Percentiles rank a stretch among this genome's conserved stretches.
These are phyloP conservation scores for Sorghum bicolor DNA, from an alignment of 176 grass and related monocot species.

Conservation along the genomic window DNA sequence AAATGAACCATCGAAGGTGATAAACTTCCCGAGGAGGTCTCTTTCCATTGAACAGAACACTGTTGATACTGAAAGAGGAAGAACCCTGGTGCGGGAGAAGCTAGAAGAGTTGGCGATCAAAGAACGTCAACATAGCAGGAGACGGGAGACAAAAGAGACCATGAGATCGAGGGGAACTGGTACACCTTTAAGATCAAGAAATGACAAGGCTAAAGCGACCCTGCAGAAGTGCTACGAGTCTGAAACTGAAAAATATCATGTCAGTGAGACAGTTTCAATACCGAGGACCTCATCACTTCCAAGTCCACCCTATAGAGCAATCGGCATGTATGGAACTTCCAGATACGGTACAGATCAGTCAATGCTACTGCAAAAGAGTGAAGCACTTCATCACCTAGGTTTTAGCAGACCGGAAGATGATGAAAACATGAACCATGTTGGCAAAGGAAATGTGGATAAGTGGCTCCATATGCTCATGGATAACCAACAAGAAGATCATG, in stretches of 20 bases:
- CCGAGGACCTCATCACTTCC: conserved; percentile 36
- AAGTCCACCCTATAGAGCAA: conserved; percentile 41
- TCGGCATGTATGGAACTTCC: neutral
- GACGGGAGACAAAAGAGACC: conserved; percentile 21
- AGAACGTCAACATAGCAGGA: conserved; percentile 23
- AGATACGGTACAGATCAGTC: conserved; percentile 28
- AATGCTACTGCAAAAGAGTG: conserved; percentile 7
- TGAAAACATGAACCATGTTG: conserved; percentile 45
- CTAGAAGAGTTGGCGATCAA: conserved; percentile 45
- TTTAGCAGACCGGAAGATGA: conserved; percentile 39
- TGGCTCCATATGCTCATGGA: conserved; percentile 76
- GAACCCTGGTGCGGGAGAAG: conserved; percentile 36
- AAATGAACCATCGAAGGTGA: conserved; percentile 30
- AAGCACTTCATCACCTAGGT: neutral
- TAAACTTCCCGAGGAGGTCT: conserved; percentile 41
- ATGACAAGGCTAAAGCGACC: conserved; percentile 2
- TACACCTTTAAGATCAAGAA: conserved; percentile 34
- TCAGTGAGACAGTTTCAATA: conserved; percentile 26
- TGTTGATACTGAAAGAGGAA: conserved; percentile 23
- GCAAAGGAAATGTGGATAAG: conserved; percentile 65
- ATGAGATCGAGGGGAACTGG: conserved; percentile 12
- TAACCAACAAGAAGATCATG: conserved; percentile 37
- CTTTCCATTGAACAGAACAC: conserved; percentile 15
- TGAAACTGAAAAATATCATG: conserved; percentile 24
- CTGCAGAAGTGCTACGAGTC: conserved; percentile 10